A percentile compares a stretch with the other conserved stretches of the same genome.
Evolutionary conservation across 192 early-diverging fungal species (phyloP).

Genomic region (Bifiguratus adelaidae): DNA sequence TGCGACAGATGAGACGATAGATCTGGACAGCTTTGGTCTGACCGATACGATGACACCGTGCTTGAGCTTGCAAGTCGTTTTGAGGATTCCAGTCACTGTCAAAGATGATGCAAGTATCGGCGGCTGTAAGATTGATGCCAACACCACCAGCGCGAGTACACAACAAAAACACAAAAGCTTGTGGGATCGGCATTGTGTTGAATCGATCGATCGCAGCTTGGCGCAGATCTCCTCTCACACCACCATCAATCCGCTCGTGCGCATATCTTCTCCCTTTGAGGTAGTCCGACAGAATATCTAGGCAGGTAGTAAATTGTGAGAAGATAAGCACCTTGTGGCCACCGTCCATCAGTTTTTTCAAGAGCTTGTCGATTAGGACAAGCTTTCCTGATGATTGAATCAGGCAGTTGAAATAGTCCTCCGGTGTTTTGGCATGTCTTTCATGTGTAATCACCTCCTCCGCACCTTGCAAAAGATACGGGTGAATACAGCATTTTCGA

Average conservation of each 20-base stretch:
- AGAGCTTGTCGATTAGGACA: slow-evolving; percentile 72
- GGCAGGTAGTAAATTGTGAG: slow-evolving; percentile 71
- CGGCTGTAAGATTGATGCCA: slow-evolving; percentile 81
- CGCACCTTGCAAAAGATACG: slow-evolving; percentile 65
- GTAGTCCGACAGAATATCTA: slow-evolving; percentile 79
- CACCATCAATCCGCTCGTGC: slow-evolving; percentile 77
- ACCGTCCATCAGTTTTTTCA: slow-evolving; percentile 57
- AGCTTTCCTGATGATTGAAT: slow-evolving; percentile 76
- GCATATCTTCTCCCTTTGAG: slow-evolving; percentile 56
- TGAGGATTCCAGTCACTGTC: slow-evolving; percentile 88
- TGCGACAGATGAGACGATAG: slow-evolving; percentile 64
- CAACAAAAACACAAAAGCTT: slow-evolving; percentile 78
- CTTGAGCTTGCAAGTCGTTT: slow-evolving; percentile 81
- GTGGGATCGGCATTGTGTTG: slow-evolving; percentile 46
- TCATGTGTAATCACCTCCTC: slow-evolving; percentile 69
- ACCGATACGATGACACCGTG: slow-evolving; percentile 77
- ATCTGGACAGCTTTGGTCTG: slow-evolving; percentile 78
- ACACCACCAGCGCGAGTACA: slow-evolving; percentile 83
- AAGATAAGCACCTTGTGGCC: slow-evolving; percentile 85
- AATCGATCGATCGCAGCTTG: slow-evolving; percentile 84
- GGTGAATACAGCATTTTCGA: slow-evolving; percentile 85
- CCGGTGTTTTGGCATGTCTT: slow-evolving; percentile 35
- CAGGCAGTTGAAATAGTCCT: slow-evolving; percentile 57
- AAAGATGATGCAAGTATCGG: slow-evolving; percentile 83
- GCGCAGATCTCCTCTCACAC: slow-evolving; percentile 64